These are phyloP conservation scores for Amaranthus tricolor DNA, from an alignment of 179 eudicot genomes.

Conservation along the genomic window DNA sequence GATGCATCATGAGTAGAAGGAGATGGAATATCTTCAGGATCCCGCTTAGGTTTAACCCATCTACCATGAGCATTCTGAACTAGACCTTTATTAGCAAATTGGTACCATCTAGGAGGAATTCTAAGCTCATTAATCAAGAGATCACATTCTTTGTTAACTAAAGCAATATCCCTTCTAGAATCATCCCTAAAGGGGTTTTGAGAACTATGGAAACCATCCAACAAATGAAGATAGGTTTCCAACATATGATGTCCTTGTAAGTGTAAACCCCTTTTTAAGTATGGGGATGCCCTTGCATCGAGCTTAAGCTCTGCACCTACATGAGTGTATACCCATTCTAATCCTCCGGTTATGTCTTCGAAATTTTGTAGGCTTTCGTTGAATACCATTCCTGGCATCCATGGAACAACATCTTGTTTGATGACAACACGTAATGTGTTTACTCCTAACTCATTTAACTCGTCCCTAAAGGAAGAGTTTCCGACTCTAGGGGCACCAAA, in stretches of 20 bases:
- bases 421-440: conserved; percentile 51
- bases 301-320: conserved; percentile 69
- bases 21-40: conserved; percentile 66
- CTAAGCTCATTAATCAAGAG: conserved; percentile 66
- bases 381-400: conserved; percentile 64
- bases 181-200: conserved; percentile 39
- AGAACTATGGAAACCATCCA: conserved; percentile 52
- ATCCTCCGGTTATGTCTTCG: conserved; percentile 55
- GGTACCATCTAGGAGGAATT: conserved; percentile 67
- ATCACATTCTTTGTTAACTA: conserved; percentile 74
- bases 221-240: conserved; percentile 69
- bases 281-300: conserved; percentile 59
- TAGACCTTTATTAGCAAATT: conserved; percentile 58
- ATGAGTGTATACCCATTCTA: conserved; percentile 77
- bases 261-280: conserved; percentile 55
- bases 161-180: conserved; percentile 61
- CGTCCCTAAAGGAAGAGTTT: conserved; percentile 64
- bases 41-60: conserved; percentile 77
- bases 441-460: conserved; percentile 53
- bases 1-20: conserved; percentile 25
- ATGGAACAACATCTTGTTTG: conserved; percentile 62
- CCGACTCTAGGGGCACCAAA: conserved; percentile 81
- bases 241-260: conserved; percentile 63
- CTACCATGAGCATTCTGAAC: conserved; percentile 58
- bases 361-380: conserved; percentile 59